phyloP scores from a whole-genome alignment of 2,329 filamentous ascomycete species.

The Ambrosiella cleistominuta region DNA sequence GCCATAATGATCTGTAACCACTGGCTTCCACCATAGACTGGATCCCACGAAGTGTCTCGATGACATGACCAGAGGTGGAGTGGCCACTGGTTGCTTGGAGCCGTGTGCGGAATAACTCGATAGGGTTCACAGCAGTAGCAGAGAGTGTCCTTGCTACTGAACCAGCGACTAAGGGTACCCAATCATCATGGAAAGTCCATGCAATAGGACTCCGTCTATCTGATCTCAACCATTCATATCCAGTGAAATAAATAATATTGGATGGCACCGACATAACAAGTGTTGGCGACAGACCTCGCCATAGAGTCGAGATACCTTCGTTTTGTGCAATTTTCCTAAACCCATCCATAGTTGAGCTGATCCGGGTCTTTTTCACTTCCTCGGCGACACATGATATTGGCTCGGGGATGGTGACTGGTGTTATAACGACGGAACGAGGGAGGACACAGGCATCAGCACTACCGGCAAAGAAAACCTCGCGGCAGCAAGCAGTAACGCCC shows the following conservation, averaged over 20 bases:
- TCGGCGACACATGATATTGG: conserved; percentile 66
- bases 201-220: conserved; percentile 56
- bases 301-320: conserved; percentile 71
- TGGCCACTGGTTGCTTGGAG: conserved; percentile 59
- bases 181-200: conserved; percentile 44
- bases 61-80: conserved; percentile 50
- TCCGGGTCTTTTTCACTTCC: conserved; percentile 64
- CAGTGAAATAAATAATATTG: conserved; percentile 97
- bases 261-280: conserved; percentile 84
- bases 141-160: conserved; percentile 61
- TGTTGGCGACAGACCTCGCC: conserved; percentile 88
- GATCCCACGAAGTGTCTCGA: conserved; percentile 59
- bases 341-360: conserved; percentile 82
- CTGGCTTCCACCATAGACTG: conserved; percentile 59
- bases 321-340: conserved; percentile 87
- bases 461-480: conserved; percentile 94
- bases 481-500: conserved; percentile 84
- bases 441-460: conserved; percentile 66
- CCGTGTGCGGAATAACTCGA: conserved; percentile 85
- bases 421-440: conserved; percentile 34
- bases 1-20: conserved; percentile 74
- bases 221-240: conserved; percentile 84
- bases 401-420: conserved; percentile 27
- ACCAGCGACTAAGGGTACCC: conserved; percentile 66
- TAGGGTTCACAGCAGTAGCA: conserved; percentile 67